Evolutionary conservation across 169 alveolate species (phyloP).

Genomic region (Cryptosporidium sp.): DNA sequence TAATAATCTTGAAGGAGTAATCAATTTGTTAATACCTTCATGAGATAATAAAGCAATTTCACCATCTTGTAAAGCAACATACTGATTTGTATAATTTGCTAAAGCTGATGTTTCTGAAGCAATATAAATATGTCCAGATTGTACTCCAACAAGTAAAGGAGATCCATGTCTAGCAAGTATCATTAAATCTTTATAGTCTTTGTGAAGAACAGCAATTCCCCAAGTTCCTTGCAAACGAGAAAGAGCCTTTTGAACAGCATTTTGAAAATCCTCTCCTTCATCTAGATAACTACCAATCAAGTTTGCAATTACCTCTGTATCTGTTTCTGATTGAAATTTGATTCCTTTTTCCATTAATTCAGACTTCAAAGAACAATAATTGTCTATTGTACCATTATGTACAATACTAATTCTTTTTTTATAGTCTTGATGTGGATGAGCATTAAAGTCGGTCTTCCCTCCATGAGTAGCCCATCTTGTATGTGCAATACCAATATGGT

Average conservation of each 20-base stretch:
- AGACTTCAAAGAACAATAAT: conserved; percentile 83
- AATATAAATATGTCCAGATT: conserved; percentile 87
- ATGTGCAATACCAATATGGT: conserved; percentile 96
- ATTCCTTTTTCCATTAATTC: conserved; percentile 83
- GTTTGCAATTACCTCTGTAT: conserved; percentile 96
- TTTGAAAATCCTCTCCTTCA: conserved; percentile 83
- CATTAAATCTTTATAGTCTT: conserved; percentile 88
- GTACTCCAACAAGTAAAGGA: conserved; percentile 91
- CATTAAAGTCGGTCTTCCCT: conserved; percentile 93
- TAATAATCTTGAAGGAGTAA: conserved; percentile 75
- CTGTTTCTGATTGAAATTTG: conserved; percentile 90
- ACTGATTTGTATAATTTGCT: conserved; percentile 91
- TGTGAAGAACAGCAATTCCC: conserved; percentile 93
- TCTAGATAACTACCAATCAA: conserved; percentile 91
- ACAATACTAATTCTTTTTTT: conserved; percentile 90
- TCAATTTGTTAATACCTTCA: conserved; percentile 83
- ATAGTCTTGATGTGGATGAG: conserved; percentile 97
- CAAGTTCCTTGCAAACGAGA: conserved; percentile 94
- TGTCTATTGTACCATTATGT: conserved; percentile 96
- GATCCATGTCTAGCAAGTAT: conserved; percentile 94
- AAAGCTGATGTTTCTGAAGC: conserved; percentile 96
- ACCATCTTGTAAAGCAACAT: conserved; percentile 89
- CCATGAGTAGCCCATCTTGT: conserved; percentile 99
- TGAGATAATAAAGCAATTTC: conserved; percentile 88
- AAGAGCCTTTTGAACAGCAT: conserved; percentile 89